Evolutionary conservation across 768 basidiomycete genomes (phyloP).

Genomic region (Kwoniella sp.): DNA sequence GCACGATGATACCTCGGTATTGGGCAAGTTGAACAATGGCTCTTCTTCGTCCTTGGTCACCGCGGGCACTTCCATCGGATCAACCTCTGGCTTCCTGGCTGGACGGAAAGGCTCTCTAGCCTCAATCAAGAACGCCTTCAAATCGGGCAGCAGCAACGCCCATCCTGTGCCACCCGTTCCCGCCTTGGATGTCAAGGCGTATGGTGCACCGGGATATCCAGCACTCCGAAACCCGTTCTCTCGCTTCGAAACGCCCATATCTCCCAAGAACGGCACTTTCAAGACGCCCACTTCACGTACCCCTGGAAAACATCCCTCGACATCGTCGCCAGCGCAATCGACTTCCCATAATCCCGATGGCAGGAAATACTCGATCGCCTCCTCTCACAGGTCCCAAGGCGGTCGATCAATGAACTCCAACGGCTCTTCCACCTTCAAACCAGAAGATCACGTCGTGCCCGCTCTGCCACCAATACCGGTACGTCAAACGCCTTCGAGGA

Average conservation of each 20-base stretch:
- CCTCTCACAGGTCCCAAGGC: slow-evolving; percentile 27
- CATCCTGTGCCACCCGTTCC: slow-evolving; percentile 33
- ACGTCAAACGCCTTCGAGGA: slow-evolving; percentile 25
- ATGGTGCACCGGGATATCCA: slow-evolving; percentile 33
- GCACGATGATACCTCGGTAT: slow-evolving; percentile 12
- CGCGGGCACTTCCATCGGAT: slow-evolving; percentile 28
- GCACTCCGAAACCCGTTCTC: slow-evolving; percentile 46
- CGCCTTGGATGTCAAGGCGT: slow-evolving; percentile 18
- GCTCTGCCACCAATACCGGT: slow-evolving; percentile 39
- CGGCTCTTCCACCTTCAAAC: slow-evolving; percentile 32
- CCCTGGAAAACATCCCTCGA: slow-evolving; percentile 7
- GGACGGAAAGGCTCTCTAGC: slow-evolving; percentile 38
- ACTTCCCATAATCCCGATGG: slow-evolving; percentile 16
- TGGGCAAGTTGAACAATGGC: slow-evolving; percentile 41
- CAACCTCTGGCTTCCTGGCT: slow-evolving; percentile 24
- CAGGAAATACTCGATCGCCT: slow-evolving; percentile 34
- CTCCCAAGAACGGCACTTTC: slow-evolving; percentile 23
- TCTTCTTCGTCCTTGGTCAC: slow-evolving; percentile 31
- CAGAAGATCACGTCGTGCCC: slow-evolving; percentile 35
- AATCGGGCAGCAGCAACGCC: slow-evolving; percentile 9
- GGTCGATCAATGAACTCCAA: slow-evolving; percentile 34
- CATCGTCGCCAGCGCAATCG: slow-evolving; percentile 21
- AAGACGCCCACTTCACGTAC: slow-evolving; percentile 14
- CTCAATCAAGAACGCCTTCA: slow-evolving; percentile 43
- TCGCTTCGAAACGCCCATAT: slow-evolving; percentile 30